Percentiles rank a stretch among this genome's conserved stretches.
These are phyloP conservation scores for Amanita pallidorosea DNA, from an alignment of 768 basidiomycete genomes.

Conservation along the genomic window DNA sequence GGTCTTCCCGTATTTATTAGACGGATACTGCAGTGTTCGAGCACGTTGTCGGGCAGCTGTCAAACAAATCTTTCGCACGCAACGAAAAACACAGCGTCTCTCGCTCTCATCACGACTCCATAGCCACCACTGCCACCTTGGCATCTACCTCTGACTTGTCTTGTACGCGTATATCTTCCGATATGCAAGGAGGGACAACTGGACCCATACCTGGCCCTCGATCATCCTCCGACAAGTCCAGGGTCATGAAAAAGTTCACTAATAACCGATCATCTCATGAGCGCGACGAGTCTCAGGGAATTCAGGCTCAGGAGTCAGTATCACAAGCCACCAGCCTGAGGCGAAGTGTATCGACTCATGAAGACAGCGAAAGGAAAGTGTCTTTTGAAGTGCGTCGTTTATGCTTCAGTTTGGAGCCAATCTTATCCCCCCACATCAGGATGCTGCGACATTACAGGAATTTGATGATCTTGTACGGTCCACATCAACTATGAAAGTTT, in stretches of 20 bases:
- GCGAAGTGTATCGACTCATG: slow-evolving; percentile 24
- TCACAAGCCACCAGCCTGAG: slow-evolving; percentile 9
- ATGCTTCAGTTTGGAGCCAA: slow-evolving; percentile 4
- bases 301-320: background rate
- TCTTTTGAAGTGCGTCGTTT: slow-evolving; percentile 18
- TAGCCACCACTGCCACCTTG: background rate
- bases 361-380: slow-evolving; percentile 15
- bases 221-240: slow-evolving; percentile 56
- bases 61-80: slow-evolving; percentile 59
- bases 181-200: slow-evolving; percentile 9
- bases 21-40: slow-evolving; percentile 21
- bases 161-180: slow-evolving; percentile 28
- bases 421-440: slow-evolving; percentile 23
- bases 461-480: slow-evolving; percentile 93
- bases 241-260: slow-evolving; percentile 47
- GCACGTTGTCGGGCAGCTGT: slow-evolving; percentile 68
- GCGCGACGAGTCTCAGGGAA: slow-evolving; percentile 13
- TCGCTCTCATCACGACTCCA: slow-evolving; percentile 29
- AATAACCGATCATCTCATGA: slow-evolving; percentile 29
- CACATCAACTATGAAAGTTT: slow-evolving; percentile 88
- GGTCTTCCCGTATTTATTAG: slow-evolving; percentile 14
- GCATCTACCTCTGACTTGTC: slow-evolving; percentile 14
- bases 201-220: slow-evolving; percentile 24
- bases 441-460: slow-evolving; percentile 54
- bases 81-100: slow-evolving; percentile 35